A percentile compares a stretch with the other conserved stretches of the same genome.
Evolutionary conservation across 306 rosid genomes (phyloP).

Genomic region (Prunus campanulata): DNA sequence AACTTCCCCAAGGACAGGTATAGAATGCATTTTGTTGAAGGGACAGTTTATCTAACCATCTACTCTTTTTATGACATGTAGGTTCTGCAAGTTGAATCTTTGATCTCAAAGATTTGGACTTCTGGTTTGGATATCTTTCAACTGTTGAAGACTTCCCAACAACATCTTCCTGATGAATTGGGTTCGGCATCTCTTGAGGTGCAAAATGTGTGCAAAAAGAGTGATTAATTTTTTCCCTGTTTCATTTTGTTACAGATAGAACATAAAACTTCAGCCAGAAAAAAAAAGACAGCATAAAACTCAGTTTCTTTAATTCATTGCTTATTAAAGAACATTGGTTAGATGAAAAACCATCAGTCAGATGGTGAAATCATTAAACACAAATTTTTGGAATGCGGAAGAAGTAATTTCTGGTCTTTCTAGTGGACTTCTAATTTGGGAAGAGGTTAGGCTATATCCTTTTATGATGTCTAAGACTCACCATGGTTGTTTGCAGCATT

Average conservation of each 20-base stretch:
- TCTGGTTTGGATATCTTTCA: slow-evolving; percentile 52
- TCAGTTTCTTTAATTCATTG: neutral
- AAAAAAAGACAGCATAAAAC: neutral
- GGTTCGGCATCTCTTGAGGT: slow-evolving; percentile 65
- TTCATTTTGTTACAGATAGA: neutral
- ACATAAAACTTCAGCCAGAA: neutral
- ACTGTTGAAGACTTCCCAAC: slow-evolving; percentile 54
- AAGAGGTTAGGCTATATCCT: neutral
- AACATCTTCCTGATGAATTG: slow-evolving; percentile 52
- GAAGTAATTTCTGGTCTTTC: slow-evolving; percentile 5
- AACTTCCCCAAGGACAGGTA: neutral
- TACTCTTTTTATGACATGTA: slow-evolving; percentile 38
- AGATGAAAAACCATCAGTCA: neutral
- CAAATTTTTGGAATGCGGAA: neutral
- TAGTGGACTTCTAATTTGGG: neutral
- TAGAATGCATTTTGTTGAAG: neutral
- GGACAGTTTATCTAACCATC: slow-evolving; percentile 9
- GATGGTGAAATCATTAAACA: slow-evolving; percentile 1
- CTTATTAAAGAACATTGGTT: neutral
- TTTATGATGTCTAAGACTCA: slow-evolving; percentile 29
- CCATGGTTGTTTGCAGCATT: slow-evolving; percentile 52
- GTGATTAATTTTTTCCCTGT: neutral
- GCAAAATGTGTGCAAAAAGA: slow-evolving; percentile 18
- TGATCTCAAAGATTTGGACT: slow-evolving; percentile 51
- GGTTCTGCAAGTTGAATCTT: slow-evolving; percentile 71